These are phyloP conservation scores for Furcasterigmium sp. DNA, from an alignment of 2,329 filamentous ascomycete genomes.

Conservation along the genomic window DNA sequence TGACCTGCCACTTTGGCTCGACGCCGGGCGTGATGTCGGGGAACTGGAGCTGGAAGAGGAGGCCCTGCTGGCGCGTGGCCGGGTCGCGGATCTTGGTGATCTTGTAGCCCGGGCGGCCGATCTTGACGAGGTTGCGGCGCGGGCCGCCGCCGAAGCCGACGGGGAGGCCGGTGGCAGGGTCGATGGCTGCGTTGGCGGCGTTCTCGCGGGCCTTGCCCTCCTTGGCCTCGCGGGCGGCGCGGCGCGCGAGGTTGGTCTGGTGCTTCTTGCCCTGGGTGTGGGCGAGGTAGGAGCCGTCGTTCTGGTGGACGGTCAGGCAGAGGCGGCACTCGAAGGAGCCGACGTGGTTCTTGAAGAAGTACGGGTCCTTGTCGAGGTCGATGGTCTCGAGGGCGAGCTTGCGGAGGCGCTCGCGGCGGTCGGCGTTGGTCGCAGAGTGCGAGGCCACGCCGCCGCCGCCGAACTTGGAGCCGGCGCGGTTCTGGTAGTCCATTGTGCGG, in stretches of 20 bases:
- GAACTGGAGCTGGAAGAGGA: constrained; percentile 96
- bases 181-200: constrained; percentile 52
- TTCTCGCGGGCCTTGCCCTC: constrained; percentile 61
- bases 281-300: constrained; percentile 96
- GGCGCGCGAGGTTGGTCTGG: constrained; percentile 93
- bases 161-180: constrained; percentile 64
- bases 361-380: constrained; percentile 98
- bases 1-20: constrained; percentile 83
- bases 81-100: constrained; percentile 95
- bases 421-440: constrained; percentile 87
- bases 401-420: constrained; percentile 92
- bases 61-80: constrained; percentile 77
- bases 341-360: constrained; percentile 99
- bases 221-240: constrained; percentile 91
- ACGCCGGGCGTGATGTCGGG: constrained; percentile 78
- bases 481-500: constrained; percentile 69
- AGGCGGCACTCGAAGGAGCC: constrained; percentile 97
- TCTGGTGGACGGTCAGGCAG: constrained; percentile 96
- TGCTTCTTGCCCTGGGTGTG: constrained; percentile 99
- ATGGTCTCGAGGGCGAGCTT: constrained; percentile 98
- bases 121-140: constrained; percentile 86
- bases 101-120: constrained; percentile 92
- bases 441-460: constrained; percentile 96
- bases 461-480: constrained; percentile 95
- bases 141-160: constrained; percentile 70